Percentiles rank a stretch among this genome's conserved stretches.
These are phyloP conservation scores for Hypholoma fasciculare DNA, from an alignment of 768 basidiomycete genomes.

Conservation along the genomic window DNA sequence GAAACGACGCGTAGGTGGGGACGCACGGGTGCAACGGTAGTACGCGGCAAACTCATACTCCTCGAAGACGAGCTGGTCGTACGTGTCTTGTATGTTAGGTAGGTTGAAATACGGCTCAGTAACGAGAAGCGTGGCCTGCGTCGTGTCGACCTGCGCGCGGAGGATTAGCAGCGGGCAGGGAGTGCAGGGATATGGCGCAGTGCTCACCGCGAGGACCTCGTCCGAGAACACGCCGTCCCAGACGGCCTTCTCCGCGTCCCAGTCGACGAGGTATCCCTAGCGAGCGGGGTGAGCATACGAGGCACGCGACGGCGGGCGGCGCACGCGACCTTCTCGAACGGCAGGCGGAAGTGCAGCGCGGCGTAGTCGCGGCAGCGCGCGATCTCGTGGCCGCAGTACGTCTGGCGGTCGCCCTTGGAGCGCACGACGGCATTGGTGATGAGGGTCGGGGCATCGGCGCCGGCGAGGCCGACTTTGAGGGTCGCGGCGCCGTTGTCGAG, in stretches of 20 bases:
- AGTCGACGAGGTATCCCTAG: constrained; percentile 91
- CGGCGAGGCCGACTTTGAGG: constrained; percentile 71
- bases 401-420: constrained; percentile 79
- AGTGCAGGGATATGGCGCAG: no score
- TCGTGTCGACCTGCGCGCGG: constrained; percentile 79
- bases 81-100: constrained; percentile 87
- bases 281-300: background rate
- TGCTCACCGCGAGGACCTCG: constrained; percentile 61
- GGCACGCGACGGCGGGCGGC: no score
- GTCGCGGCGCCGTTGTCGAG: constrained; percentile 88
- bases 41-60: constrained; percentile 93
- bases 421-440: constrained; percentile 83
- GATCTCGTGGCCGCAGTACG: constrained; percentile 87
- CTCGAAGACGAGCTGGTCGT: constrained; percentile 95
- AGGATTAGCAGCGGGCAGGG: no score
- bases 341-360: constrained; percentile 77
- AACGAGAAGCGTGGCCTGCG: constrained; percentile 73
- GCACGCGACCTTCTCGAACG: constrained; percentile 72
- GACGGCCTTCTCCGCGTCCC: constrained; percentile 93
- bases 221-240: constrained; percentile 91
- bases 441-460: constrained; percentile 45
- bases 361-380: constrained; percentile 76
- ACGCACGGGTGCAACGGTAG: constrained; percentile 78
- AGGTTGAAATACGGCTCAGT: constrained; percentile 96
- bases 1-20: background rate